Evolutionary conservation across 768 basidiomycete species (phyloP).

Genomic region (Termitomyces sp.): DNA sequence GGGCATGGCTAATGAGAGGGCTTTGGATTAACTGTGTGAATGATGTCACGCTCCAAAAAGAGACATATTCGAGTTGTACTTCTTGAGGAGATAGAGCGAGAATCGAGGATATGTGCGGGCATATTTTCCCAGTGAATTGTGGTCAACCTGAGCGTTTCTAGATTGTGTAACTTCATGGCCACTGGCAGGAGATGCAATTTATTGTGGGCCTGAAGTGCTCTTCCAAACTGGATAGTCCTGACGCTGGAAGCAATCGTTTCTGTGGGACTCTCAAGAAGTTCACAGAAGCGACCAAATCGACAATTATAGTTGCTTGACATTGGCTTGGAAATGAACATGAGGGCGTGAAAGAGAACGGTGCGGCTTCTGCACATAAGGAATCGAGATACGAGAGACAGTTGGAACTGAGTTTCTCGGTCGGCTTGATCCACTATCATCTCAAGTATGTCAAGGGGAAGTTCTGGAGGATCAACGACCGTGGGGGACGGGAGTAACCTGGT

Average conservation of each 20-base stretch:
- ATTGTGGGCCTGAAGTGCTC: background rate
- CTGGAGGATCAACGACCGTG: no score
- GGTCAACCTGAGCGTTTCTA: background rate
- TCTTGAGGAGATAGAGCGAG: background rate
- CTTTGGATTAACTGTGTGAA: background rate
- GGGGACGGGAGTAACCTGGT: no score
- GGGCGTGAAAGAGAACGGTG: no score
- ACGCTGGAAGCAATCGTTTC: background rate
- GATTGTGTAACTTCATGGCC: background rate
- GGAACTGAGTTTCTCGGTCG: no score
- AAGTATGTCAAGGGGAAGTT: no score
- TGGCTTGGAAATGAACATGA: no score
- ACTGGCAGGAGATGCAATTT: background rate
- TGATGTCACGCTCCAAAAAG: background rate
- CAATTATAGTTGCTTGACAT: no score
- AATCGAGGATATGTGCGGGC: background rate
- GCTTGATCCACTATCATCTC: no score
- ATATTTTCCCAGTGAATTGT: background rate
- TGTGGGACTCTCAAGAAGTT: background rate
- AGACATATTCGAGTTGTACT: background rate
- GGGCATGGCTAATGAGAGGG: background rate
- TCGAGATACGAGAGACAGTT: no score
- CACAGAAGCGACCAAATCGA: background rate
- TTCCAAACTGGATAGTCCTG: background rate
- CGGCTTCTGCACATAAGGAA: no score